phyloP scores from a whole-genome alignment of 2,329 filamentous ascomycete species.

The Aspergillus pseudoviridinutans region DNA sequence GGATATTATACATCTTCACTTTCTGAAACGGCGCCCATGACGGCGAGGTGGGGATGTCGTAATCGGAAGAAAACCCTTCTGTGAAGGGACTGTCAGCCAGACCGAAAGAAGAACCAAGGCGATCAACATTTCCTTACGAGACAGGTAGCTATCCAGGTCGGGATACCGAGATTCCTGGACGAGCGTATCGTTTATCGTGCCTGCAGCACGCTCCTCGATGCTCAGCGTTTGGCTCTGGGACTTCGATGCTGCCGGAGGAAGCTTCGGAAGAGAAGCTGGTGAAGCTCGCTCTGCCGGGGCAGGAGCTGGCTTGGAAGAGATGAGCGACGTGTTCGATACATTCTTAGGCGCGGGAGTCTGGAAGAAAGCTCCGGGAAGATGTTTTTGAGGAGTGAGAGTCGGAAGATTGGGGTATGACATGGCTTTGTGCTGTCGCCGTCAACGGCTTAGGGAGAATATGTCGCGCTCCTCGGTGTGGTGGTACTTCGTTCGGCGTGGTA shows the following conservation, averaged over 20 bases:
- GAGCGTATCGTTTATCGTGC: conserved; percentile 76
- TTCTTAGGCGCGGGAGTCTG: conserved; percentile 37
- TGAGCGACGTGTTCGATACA: conserved; percentile 35
- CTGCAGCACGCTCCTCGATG: conserved; percentile 74
- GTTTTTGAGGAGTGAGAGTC: conserved; percentile 35
- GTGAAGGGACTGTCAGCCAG: conserved; percentile 25
- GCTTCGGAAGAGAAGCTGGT: conserved; percentile 30
- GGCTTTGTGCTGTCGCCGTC: conserved; percentile 17
- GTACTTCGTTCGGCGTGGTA: background rate
- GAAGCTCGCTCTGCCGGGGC: conserved; percentile 26
- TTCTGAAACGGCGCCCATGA: conserved; percentile 89
- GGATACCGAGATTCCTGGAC: conserved; percentile 75
- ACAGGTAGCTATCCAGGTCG: conserved; percentile 82
- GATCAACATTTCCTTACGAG: conserved; percentile 61
- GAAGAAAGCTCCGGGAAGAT: conserved; percentile 41
- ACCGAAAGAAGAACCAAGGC: conserved; percentile 10
- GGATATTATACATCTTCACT: conserved; percentile 80
- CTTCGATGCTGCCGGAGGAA: conserved; percentile 36
- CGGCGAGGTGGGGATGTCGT: conserved; percentile 66
- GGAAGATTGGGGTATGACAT: conserved; percentile 42
- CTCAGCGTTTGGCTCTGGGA: conserved; percentile 53
- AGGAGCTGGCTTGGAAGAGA: conserved; percentile 24
- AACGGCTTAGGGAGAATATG: conserved; percentile 4
- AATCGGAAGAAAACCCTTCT: conserved; percentile 90
- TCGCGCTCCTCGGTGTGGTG: conserved; percentile 23